Evolutionary conservation across 441 rosid species (phyloP), one percentile per base, ranked within the genome.

Genomic region (Gossypium aridum): DNA sequence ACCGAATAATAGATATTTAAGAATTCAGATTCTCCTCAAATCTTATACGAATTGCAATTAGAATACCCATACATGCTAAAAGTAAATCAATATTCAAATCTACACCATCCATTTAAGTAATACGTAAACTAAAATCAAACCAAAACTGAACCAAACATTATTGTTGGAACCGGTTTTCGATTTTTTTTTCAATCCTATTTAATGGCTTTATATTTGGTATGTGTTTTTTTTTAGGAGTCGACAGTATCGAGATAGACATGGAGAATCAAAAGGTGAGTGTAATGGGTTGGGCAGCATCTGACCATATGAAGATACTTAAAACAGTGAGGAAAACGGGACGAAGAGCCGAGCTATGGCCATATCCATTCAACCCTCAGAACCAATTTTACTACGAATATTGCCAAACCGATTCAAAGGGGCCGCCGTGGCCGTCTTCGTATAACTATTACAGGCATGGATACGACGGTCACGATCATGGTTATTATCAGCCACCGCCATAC

Each of bases 211-310:
- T 12, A 2, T 12, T 31, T 63, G 47, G 3, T 17, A 23, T 16
- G 13, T 28, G 16, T 17, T 17, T 8, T 8, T 0, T 64, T 47
- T 7, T 85, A 89, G 97, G 94, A 73, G 83, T 92, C 3, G 88
- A 88, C 68, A 84, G 85, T 37, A 70, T 91, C 4, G 91, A 89
- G 43, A 77, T 87, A 76, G 90, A 92, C 80, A 77, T 77, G 76
- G 85, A 26, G 1, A 83, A 74, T 80, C 94, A 92, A 54, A 92
- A 88, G 82, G 97, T 92, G 55, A 89, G 91, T 1, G 93, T 91
- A 6, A 85, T 79, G 77, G 96, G 97, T 13, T 91, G 83, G 82
- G 89, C 84, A 16, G 37, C 55, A 17, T n/a, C 72, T 8, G 83
- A 89, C 56, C 88, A 80, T 70, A 81, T 81, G 79, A 89, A 85